Base-by-base conservation (phyloP, 169 alveolate species). In the Plasmodium malariae region DNA sequence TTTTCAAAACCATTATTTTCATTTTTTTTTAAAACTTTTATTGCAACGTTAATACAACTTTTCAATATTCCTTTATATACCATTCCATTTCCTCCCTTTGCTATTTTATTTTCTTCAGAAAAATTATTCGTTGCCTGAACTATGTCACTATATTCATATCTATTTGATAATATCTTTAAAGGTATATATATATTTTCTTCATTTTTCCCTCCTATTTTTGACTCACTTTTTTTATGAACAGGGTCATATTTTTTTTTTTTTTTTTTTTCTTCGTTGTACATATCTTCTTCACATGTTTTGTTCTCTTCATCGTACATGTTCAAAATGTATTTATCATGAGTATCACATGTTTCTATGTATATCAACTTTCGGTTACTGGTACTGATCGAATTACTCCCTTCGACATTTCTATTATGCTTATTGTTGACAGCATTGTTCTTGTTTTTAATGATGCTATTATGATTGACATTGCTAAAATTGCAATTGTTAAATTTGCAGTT, bases 1-100 rank as follows among this genome's bases (percentile, higher is more conserved):
- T 78, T 78, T 78, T 78, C 89, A 55, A 78, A 78, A 48, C 89
- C 89, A 36, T 78, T 78, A 40, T 78, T 78, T 78, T 78, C 89
- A 78, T 78, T 78, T 78, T 63, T 78, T 21, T 78, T 30, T 24
- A 78, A 63, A 32, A 78, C 89, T 48, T 78, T 78, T 63, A 78
- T 63, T 14, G 89, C 89, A 12, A 78, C 89, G 45, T 54, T 60
- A 48, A 78, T 78, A 43, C 89, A 78, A 11, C 69, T 45, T 65
- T 78, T 78, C 63, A 78, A n/a, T 40, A 78, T 32, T n/a, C 89
- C 89, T 78, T 49, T 78, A 55, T 78, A 78, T 9, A 78, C 89
- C 9, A 63, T 40, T 45, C 89, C 89, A 63, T 78, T 78, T 21
- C 89, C 89, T 62, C 89, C 89, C 45, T 60, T 78, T 19, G 80